Base-by-base conservation (phyloP, 495 filamentous ascomycete genomes). In the Hypoxylon fragiforme region DNA sequence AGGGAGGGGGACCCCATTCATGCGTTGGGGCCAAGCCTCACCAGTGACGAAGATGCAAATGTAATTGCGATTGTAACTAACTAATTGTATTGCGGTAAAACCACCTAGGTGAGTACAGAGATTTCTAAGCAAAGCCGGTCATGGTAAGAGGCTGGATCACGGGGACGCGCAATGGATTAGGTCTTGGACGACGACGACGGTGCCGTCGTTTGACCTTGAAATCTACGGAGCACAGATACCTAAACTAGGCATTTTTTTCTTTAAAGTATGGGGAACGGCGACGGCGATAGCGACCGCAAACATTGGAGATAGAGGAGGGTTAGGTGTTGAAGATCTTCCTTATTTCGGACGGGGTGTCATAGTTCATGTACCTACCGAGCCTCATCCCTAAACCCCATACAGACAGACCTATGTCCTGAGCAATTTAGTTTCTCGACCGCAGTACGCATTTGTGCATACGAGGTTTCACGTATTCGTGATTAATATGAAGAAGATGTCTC, bases 11-110 rank as follows among this genome's bases (percentile, higher is more conserved):
- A 15, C 15, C 7, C 32, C 20, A 6, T 21, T 36, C 14, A 16
- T 13, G 16, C 4, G 24, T 28, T 41, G 45, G 49, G 57, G 45
- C 50, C 57, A 60, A 60, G 57, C 57, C 57, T 55, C 50, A 30
- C 7, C 15, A 40, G 45, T 54, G 50, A 60, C 57, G 50, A 54
- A n/a, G 45, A 40, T 8, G 31, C 15, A 22, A 15, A 22, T 34
- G 8, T 28, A 26, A 11, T 46, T 51, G 28, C 20, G 37, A 34
- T 41, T 57, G 32, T 37, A 15, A 32, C 7, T 40, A n/a, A n/a
- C n/a, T n/a, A n/a, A n/a, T n/a, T n/a, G n/a, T n/a, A n/a, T n/a
- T n/a, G n/a, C n/a, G n/a, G n/a, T n/a, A n/a, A n/a, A n/a, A n/a
- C n/a, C n/a, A n/a, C n/a, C n/a, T n/a, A n/a, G n/a, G n/a, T n/a